These are phyloP conservation scores for Eucalyptus pauciflora DNA, from an alignment of 345 rosid genomes.

Conservation along the genomic window DNA sequence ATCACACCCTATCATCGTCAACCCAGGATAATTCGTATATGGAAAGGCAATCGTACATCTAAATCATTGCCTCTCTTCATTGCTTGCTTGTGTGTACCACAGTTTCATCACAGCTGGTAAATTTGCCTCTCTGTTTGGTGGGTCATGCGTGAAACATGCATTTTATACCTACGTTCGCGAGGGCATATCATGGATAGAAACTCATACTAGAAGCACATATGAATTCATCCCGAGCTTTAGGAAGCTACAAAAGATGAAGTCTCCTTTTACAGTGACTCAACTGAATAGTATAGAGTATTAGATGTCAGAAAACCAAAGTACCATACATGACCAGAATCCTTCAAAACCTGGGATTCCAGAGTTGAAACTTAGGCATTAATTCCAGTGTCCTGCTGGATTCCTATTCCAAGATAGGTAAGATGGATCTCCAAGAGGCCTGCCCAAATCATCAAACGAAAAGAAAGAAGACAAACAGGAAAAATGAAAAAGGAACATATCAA, in stretches of 20 bases:
- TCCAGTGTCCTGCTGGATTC: constrained; percentile 14
- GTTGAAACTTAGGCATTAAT: background rate
- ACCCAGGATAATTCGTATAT: background rate
- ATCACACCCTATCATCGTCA: background rate
- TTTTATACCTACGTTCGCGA: too few relatives aligned
- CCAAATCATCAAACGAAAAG: too few relatives aligned
- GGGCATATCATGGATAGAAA: accelerated
- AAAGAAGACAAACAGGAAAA: too few relatives aligned
- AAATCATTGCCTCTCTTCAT: too few relatives aligned
- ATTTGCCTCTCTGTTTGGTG: too few relatives aligned
- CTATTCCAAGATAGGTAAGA: constrained; percentile 11
- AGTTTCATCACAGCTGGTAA: too few relatives aligned
- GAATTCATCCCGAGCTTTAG: accelerated
- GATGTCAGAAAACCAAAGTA: background rate
- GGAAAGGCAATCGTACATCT: background rate
- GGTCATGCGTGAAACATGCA: too few relatives aligned
- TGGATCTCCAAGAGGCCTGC: too few relatives aligned
- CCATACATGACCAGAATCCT: background rate
- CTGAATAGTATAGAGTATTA: background rate
- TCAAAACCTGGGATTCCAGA: background rate
- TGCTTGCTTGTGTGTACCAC: too few relatives aligned
- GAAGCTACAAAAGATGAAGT: background rate
- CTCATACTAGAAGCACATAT: too few relatives aligned
- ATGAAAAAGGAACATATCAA: background rate
- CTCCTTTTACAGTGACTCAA: background rate